Base-by-base conservation (phyloP, 352 stramenopile genomes). In the Elongisporangium undulatum region DNA sequence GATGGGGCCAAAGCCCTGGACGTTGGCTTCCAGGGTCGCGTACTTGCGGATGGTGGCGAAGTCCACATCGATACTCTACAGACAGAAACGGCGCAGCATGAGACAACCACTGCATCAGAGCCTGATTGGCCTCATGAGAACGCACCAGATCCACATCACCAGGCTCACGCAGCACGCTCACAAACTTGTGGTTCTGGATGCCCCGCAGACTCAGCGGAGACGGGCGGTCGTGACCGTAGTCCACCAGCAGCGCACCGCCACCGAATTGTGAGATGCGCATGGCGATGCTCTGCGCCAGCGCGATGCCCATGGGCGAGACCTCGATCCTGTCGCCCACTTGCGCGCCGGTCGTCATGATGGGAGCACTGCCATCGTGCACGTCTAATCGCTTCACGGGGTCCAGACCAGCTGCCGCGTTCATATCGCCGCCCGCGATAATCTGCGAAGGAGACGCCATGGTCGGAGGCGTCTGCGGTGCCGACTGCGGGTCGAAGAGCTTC, bases 171-270 rank as follows among this genome's bases (percentile, higher is more conserved):
- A 98, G 73, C 34, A 96, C 82, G 56, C 90, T 91, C n/a, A 98
- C 94, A 71, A 98, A 97, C 68, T 89, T 62, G 73, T 99, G 96
- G 66, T 88, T 87, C 63, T 94, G 89, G 76, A 99, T 98, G 57
- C 87, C 96, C 45, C 96, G 94, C 49, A 98, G 67, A 71, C 89
- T 98, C 59, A 97, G 82, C 56, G 79, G 72, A 0, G 81, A 94
- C 41, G 88, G 87, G 53, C 94, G 88, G 63, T 98, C 89, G 70
- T 96, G 85, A 53, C 96, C 96, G 71, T 99, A 99, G 76, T 99
- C 96, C 56, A 99, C 82, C 38, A 98, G 89, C 4, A 99, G 64
- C 16, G 94, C 94, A 12, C 79, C 85, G 21, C 94, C 95, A 21
- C 91, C 77, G 51, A 85, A 81, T 50, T 89, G 75, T 39, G 87